Percentiles rank a stretch among this genome's conserved stretches.
Conservation (phyloP, 2,329 filamentous ascomycete genomes). For the Sporothrix mexicana region DNA sequence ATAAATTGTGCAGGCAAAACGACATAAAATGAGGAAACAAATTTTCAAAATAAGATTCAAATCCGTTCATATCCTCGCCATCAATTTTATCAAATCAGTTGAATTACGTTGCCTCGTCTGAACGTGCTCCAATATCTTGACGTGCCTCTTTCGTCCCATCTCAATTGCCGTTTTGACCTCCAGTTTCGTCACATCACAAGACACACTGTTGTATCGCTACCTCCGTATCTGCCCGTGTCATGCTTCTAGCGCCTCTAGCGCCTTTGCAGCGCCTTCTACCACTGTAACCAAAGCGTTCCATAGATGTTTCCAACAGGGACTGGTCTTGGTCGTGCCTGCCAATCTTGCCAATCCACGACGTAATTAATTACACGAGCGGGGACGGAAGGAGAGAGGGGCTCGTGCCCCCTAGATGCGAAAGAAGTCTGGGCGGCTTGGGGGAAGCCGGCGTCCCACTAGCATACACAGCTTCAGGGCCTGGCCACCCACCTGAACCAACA, state of each 20-base stretch:
- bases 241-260: conserved; percentile 24
- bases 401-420: not conserved
- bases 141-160: too few species aligned
- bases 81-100: too few species aligned
- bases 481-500: not conserved
- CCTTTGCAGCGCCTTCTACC: not conserved
- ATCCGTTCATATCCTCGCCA: too few species aligned
- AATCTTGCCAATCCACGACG: conserved; percentile 16
- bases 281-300: conserved; percentile 13
- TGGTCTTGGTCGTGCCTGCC: conserved; percentile 21
- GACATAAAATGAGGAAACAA: too few species aligned
- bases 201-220: not conserved
- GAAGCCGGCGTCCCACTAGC: conserved; percentile 1
- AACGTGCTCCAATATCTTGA: too few species aligned
- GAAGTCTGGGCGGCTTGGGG: conserved; percentile 8
- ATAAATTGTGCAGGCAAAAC: not conserved
- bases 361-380: conserved; percentile 13
- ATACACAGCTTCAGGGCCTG: conserved; percentile 6
- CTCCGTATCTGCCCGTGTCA: not conserved
- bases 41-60: too few species aligned
- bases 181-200: not conserved
- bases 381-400: conserved; percentile 16
- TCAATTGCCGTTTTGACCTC: not conserved
- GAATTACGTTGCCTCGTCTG: too few species aligned
- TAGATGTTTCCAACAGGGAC: not conserved